Conservation (phyloP, 2,329 filamentous ascomycete genomes). For the Arthrobotrys pseudoclavata region DNA sequence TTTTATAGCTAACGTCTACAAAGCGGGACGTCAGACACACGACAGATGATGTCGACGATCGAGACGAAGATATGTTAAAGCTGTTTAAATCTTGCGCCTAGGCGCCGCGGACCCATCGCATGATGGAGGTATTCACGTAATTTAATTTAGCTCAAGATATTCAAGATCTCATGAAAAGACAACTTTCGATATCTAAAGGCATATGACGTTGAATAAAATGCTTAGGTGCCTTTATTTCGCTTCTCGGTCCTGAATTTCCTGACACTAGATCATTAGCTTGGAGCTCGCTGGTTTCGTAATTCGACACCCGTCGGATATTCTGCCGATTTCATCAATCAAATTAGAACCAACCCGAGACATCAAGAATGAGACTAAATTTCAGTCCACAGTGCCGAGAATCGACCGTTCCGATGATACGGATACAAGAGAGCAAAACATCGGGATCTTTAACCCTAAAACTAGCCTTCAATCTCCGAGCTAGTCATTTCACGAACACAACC, state of each 20-base stretch:
- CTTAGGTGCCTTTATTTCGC: not conserved
- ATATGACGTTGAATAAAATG: conserved; percentile 8
- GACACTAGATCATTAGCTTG: not conserved
- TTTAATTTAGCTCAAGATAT: not conserved
- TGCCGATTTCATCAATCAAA: not conserved
- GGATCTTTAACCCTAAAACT: not conserved
- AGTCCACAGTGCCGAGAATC: conserved; percentile 2
- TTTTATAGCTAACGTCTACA: not conserved
- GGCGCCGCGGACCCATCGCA: not conserved
- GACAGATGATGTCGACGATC: not conserved
- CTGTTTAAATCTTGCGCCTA: too few species aligned
- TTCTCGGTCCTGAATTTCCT: not conserved
- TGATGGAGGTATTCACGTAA: not conserved
- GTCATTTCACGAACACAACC: not conserved
- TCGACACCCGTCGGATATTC: not conserved
- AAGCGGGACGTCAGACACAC: not conserved
- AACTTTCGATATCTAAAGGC: not conserved
- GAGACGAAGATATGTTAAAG: conserved; percentile 9
- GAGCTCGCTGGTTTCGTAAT: not conserved
- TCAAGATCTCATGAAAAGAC: not conserved
- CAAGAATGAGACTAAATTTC: not conserved
- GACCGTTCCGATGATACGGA: not conserved
- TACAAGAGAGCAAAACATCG: not conserved
- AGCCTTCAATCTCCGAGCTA: not conserved
- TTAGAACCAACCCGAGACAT: not conserved